These are phyloP conservation scores for Trapa bicornis DNA, from an alignment of 345 rosid species.

Conservation along the genomic window DNA sequence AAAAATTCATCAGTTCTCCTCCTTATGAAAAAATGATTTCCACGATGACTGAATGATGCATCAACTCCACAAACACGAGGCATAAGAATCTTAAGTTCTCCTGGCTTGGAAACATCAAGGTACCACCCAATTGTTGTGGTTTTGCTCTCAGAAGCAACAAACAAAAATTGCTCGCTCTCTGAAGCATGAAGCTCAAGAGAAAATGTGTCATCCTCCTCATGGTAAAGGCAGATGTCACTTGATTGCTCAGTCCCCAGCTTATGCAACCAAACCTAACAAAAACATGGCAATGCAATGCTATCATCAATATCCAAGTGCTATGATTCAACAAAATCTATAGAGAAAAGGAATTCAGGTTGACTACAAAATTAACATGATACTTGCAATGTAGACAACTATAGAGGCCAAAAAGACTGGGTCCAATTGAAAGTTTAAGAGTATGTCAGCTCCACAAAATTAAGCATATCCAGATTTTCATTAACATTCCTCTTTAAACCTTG, in stretches of 20 bases:
- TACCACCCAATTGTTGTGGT: conserved; percentile 54
- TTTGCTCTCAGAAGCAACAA: conserved; percentile 65
- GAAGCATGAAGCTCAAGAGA: conserved; percentile 56
- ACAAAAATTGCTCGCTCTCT: conserved; percentile 60
- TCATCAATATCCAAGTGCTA: background rate
- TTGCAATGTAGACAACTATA: background rate
- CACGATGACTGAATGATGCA: conserved; percentile 63
- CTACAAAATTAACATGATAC: background rate
- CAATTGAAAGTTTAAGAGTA: background rate
- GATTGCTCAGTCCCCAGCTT: conserved; percentile 66
- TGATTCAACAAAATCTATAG: background rate
- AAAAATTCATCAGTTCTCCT: conserved; percentile 65
- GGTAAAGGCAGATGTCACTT: conserved; percentile 65
- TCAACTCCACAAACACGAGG: conserved; percentile 64
- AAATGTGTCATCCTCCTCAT: conserved; percentile 84
- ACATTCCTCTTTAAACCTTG: background rate
- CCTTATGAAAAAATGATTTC: conserved; percentile 65
- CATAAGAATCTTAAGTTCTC: conserved; percentile 63
- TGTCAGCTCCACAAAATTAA: background rate
- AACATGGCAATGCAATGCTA: conserved; percentile 7
- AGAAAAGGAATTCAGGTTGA: background rate
- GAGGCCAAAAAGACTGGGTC: background rate
- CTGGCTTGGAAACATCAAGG: conserved; percentile 49
- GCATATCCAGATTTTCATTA: background rate
- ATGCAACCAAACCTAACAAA: conserved; percentile 74